Conservation (phyloP, 495 filamentous ascomycete species). For the Monascus purpureus region DNA sequence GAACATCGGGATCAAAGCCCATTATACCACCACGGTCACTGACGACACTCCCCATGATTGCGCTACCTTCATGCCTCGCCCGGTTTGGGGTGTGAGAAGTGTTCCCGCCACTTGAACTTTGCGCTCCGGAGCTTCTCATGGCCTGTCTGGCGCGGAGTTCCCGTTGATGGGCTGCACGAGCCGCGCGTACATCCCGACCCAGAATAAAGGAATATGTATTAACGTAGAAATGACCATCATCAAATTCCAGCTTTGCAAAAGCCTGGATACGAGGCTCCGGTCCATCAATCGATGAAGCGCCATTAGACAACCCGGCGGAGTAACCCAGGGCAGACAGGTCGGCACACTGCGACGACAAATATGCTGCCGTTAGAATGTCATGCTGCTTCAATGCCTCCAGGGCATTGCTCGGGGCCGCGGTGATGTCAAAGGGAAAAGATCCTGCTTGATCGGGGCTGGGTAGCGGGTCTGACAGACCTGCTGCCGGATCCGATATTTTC, state of each 20-base stretch:
- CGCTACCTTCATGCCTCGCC: slow-evolving; percentile 32
- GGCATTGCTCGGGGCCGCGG: slow-evolving; percentile 18
- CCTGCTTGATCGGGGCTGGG: slow-evolving; percentile 20
- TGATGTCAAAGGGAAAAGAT: slow-evolving; percentile 28
- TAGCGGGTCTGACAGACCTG: slow-evolving; percentile 22
- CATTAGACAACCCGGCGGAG: slow-evolving; percentile 14
- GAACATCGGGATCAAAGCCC: slow-evolving; percentile 38
- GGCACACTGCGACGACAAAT: slow-evolving; percentile 21
- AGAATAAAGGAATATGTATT: slow-evolving; percentile 52
- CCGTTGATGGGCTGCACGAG: slow-evolving; percentile 35
- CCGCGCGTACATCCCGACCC: slow-evolving; percentile 48
- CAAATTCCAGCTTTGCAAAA: slow-evolving; percentile 57
- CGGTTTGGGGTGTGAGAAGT: slow-evolving; percentile 32
- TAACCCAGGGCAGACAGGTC: slow-evolving; percentile 29
- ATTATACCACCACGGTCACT: slow-evolving; percentile 48
- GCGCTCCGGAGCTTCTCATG: slow-evolving; percentile 25
- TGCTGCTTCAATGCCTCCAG: slow-evolving; percentile 28
- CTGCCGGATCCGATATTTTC: slow-evolving; percentile 13
- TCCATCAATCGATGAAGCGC: slow-evolving; percentile 21
- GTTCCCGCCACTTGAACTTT: slow-evolving; percentile 34
- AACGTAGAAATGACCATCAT: slow-evolving; percentile 61
- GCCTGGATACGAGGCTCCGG: slow-evolving; percentile 41
- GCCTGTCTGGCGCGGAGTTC: slow-evolving; percentile 30
- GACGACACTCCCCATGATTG: slow-evolving; percentile 36
- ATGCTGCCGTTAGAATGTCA: slow-evolving; percentile 27